These are phyloP conservation scores for Diospyros lotus DNA, from an alignment of 148 eudicot genomes.

Conservation along the genomic window DNA sequence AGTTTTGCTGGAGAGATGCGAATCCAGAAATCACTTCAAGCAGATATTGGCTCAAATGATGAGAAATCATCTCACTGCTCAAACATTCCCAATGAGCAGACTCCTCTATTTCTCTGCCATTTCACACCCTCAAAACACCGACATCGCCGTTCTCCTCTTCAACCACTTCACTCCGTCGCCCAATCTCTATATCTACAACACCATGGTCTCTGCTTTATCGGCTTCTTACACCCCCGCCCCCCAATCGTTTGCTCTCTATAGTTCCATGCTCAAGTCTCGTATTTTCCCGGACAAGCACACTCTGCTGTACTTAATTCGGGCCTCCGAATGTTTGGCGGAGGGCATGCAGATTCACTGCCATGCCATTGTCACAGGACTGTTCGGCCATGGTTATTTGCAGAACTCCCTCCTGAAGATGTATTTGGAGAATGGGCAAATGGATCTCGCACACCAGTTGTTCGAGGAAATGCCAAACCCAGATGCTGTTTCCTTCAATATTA, in stretches of 20 bases:
- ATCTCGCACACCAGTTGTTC: constrained; percentile 16
- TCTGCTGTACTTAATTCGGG: neutral
- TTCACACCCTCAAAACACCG: constrained; percentile 21
- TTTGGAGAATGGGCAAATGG: constrained; percentile 12
- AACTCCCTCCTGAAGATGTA: constrained; percentile 17
- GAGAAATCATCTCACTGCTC: constrained; percentile 8
- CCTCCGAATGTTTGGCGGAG: neutral
- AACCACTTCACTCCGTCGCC: constrained; percentile 18
- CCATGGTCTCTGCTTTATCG: constrained; percentile 2
- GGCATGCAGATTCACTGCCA: neutral
- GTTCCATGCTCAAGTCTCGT: neutral
- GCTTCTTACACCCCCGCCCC: neutral
- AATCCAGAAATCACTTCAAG: constrained; percentile 20
- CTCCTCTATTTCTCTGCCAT: constrained; percentile 18
- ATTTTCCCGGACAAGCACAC: neutral
- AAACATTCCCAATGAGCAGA: constrained; percentile 24
- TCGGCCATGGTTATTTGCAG: constrained; percentile 12
- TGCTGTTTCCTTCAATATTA: constrained; percentile 20
- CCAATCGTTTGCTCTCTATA: constrained; percentile 7
- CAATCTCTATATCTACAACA: constrained; percentile 1
- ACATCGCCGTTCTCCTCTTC: constrained; percentile 17
- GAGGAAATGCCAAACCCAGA: constrained; percentile 16
- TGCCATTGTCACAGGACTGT: constrained; percentile 7
- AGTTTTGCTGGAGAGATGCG: constrained; percentile 15
- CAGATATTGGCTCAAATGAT: constrained; percentile 24